These are phyloP conservation scores for Fusarium coffeatum DNA, from an alignment of 2,329 filamentous ascomycete genomes.

Conservation along the genomic window DNA sequence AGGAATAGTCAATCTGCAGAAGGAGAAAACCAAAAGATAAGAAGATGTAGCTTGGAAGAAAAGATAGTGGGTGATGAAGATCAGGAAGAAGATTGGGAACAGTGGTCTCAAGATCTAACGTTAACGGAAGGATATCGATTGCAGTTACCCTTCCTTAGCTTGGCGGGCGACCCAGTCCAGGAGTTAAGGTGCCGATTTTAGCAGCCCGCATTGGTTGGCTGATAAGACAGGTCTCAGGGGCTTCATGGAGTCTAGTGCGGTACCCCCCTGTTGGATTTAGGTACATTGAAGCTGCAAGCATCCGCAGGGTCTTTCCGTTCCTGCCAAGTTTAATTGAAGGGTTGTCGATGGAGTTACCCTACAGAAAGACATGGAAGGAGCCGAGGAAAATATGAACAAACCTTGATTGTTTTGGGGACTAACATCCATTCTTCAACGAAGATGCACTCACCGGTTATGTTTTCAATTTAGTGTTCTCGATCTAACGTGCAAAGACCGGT, in stretches of 20 bases:
- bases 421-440: background rate
- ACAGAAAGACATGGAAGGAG: background rate
- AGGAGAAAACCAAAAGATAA: background rate
- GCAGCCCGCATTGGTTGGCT: slow-evolving; percentile 33
- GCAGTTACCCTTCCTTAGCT: slow-evolving; percentile 3
- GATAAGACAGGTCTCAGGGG: slow-evolving; percentile 11
- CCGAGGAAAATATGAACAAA: background rate
- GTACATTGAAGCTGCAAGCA: background rate
- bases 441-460: background rate
- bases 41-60: background rate
- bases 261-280: slow-evolving; percentile 6
- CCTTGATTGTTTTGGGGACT: background rate
- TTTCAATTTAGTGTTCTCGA: background rate
- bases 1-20: background rate
- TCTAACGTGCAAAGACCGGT: background rate
- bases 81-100: slow-evolving; percentile 15
- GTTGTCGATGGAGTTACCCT: background rate
- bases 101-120: slow-evolving; percentile 13
- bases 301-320: slow-evolving; percentile 7
- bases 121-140: slow-evolving; percentile 15
- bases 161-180: slow-evolving; percentile 6
- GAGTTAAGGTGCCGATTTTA: slow-evolving; percentile 4
- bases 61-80: slow-evolving; percentile 9
- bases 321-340: slow-evolving; percentile 12
- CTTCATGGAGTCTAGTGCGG: slow-evolving; percentile 13